phyloP scores from a whole-genome alignment of 805 yeast species.

The Candida boidinii region DNA sequence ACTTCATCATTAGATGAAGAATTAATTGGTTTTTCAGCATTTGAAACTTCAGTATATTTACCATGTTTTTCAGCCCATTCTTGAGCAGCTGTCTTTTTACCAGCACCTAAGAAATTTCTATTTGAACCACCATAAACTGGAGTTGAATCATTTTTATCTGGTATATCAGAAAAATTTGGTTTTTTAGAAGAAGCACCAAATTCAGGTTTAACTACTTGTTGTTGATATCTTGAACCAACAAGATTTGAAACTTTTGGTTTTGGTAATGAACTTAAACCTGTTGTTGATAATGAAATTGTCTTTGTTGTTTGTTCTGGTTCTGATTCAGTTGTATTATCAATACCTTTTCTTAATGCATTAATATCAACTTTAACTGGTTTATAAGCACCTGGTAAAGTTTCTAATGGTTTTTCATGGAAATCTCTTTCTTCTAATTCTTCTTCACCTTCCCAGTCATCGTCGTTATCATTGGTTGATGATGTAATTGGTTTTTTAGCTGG shows the following conservation, averaged over 20 bases:
- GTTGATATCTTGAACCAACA: constrained; percentile 40
- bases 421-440: constrained; percentile 49
- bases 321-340: constrained; percentile 35
- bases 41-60: constrained; percentile 38
- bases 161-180: constrained; percentile 20
- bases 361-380: constrained; percentile 59
- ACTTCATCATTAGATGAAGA: constrained; percentile 13
- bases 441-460: constrained; percentile 71
- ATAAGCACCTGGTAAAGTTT: constrained; percentile 52
- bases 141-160: constrained; percentile 27
- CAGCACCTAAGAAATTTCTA: constrained; percentile 53
- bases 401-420: constrained; percentile 39
- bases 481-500: constrained; percentile 11
- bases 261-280: constrained; percentile 49
- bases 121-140: constrained; percentile 52
- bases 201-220: constrained; percentile 22
- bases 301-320: constrained; percentile 30
- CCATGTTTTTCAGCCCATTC: constrained; percentile 91
- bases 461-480: constrained; percentile 17
- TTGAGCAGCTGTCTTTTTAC: constrained; percentile 91
- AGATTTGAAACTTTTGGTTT: constrained; percentile 47
- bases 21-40: constrained; percentile 23
- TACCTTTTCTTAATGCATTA: constrained; percentile 41
- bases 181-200: constrained; percentile 24
- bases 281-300: constrained; percentile 17